phyloP scores from a whole-genome alignment of 164 flowering plant genomes.

The Piper betle region DNA sequence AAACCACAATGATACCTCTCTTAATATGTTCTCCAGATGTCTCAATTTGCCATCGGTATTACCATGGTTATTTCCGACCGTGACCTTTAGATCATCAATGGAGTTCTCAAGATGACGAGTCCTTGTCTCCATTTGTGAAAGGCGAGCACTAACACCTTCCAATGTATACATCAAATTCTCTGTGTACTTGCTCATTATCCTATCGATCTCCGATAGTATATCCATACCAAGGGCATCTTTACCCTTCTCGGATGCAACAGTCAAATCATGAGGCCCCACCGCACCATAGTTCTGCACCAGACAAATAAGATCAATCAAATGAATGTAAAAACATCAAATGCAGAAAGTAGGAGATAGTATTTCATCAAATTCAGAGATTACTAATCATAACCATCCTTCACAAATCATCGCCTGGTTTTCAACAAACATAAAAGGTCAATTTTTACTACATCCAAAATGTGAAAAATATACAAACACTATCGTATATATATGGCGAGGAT shows the following conservation, averaged over 20 bases:
- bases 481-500: too few species aligned
- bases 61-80: constrained; percentile 64
- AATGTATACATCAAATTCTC: constrained; percentile 60
- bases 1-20: constrained; percentile 42
- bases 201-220: constrained; percentile 59
- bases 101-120: constrained; percentile 59
- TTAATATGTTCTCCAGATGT: constrained; percentile 65
- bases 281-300: constrained; percentile 42
- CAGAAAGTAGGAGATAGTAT: too few species aligned
- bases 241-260: constrained; percentile 30
- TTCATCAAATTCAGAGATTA: too few species aligned
- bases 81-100: constrained; percentile 72
- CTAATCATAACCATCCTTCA: too few species aligned
- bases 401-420: too few species aligned
- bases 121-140: constrained; percentile 73
- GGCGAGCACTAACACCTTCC: constrained; percentile 67
- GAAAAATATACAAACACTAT: too few species aligned
- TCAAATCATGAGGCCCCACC: constrained; percentile 20
- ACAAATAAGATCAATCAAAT: neutral
- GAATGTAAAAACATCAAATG: neutral
- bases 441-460: too few species aligned
- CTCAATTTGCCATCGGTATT: constrained; percentile 76
- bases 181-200: constrained; percentile 63
- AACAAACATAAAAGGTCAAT: too few species aligned
- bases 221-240: constrained; percentile 19